Conservation (phyloP, 169 alveolate genomes). For the Plasmodium inui region DNA sequence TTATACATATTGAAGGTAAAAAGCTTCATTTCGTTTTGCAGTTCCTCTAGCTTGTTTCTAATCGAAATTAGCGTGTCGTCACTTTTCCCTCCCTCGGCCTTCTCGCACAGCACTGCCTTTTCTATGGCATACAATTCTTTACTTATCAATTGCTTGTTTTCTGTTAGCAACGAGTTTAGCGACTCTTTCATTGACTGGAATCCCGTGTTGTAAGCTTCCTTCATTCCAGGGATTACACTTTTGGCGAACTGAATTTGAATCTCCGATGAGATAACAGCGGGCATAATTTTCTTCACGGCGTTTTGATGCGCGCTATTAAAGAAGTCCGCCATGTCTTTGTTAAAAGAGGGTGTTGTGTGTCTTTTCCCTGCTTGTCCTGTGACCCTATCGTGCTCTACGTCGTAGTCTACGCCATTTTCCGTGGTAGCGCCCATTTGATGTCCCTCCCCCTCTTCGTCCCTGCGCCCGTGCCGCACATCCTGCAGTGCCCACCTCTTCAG, state of each 20-base stretch:
- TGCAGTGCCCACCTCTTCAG: slow-evolving; percentile 6
- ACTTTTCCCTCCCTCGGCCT: slow-evolving; percentile 4
- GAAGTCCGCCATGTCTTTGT: slow-evolving; percentile 16
- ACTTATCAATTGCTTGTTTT: slow-evolving; percentile 25
- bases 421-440: background rate
- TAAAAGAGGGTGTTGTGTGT: background rate
- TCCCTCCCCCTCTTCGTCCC: background rate
- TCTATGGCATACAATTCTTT: slow-evolving; percentile 23
- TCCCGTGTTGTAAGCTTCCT: slow-evolving; percentile 61
- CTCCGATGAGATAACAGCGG: slow-evolving; percentile 52
- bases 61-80: slow-evolving; percentile 9
- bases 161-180: slow-evolving; percentile 10
- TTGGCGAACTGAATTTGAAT: slow-evolving; percentile 56
- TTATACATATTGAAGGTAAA: slow-evolving; percentile 15
- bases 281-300: slow-evolving; percentile 59
- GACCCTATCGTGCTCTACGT: background rate
- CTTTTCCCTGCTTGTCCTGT: background rate
- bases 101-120: slow-evolving; percentile 36
- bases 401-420: background rate
- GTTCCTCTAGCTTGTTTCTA: slow-evolving; percentile 18
- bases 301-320: slow-evolving; percentile 34
- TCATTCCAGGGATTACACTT: slow-evolving; percentile 65
- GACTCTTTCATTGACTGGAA: slow-evolving; percentile 56
- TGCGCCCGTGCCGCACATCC: background rate
- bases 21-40: slow-evolving; percentile 38